Base-by-base conservation (phyloP, 345 rosid species). In the Eucalyptus regnans region DNA sequence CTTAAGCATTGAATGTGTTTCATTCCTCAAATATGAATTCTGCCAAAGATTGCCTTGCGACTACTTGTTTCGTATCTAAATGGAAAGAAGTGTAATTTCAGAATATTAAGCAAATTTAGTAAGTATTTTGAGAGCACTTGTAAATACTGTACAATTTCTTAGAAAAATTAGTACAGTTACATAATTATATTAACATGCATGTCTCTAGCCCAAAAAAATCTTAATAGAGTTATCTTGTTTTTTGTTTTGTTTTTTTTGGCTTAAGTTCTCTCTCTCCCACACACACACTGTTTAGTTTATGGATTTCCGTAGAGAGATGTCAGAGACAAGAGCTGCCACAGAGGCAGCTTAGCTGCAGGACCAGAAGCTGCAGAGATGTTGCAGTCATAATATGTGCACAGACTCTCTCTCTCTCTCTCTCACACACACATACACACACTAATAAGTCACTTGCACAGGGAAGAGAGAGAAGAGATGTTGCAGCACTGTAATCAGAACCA, bases 261-360 rank as follows among this genome's bases (percentile, higher is more conserved):
- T 89, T 91, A 86, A 88, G 64, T 81, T 33, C 90, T 44, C 31
- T 50, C 37, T 84, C 85, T 89, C 56, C 2, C 52, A 2, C 89
- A 5, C 44, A 5, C 44, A 33, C 5, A 76, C 16, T 11, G 15
- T 90, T 91, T 90, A 91, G 93, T 95, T 96, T 94, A 95, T 96
- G 94, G 93, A 93, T 95, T 95, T 93, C 95, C 93, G 96, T 90
- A 92, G 94, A 86, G 91, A 86, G 90, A 3, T 95, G 97, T 96
- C 97, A 95, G 96, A 94, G 95, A 94, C 96, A 95, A 90, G 94
- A 88, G 95, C 96, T 92, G 96, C 93, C 90, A 86, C 90, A 83
- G 88, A 87, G 83, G 92, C 91, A 91, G 94, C 91, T 85, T 88
- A 90, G 92, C 87, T 92, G 95, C 92, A 94, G 93, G 87, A 87